Conservation (phyloP, 768 basidiomycete species). For the Podaxis sp. region DNA sequence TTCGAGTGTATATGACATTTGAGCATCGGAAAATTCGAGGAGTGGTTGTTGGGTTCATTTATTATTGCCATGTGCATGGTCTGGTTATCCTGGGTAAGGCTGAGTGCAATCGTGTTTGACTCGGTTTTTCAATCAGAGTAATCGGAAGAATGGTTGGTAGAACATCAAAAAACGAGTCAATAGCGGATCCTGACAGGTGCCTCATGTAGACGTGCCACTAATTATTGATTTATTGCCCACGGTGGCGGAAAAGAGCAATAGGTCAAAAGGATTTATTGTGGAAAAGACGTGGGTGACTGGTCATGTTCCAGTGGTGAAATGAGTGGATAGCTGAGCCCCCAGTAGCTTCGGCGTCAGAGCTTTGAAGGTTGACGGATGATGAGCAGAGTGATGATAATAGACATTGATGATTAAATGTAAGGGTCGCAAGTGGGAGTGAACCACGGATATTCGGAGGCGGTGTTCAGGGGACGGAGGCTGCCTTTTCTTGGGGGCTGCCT, state of each 20-base stretch:
- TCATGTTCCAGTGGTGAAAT: neutral
- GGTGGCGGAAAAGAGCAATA: neutral
- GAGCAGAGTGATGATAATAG: neutral
- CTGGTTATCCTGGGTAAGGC: neutral
- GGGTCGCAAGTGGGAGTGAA: too few relatives aligned
- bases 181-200: neutral
- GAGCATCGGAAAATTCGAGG: neutral
- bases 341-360: neutral
- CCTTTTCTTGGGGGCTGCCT: neutral
- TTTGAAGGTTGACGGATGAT: neutral
- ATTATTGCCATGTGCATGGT: neutral
- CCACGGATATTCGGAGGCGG: too few relatives aligned
- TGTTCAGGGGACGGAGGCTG: too few relatives aligned
- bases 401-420: too few relatives aligned
- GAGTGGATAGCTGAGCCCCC: neutral
- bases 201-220: neutral
- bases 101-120: neutral
- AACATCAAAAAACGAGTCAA: neutral
- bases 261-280: neutral
- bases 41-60: neutral
- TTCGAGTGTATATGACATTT: neutral
- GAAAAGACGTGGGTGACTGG: neutral
- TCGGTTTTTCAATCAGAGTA: neutral
- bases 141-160: neutral
- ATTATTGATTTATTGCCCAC: neutral